Base-by-base conservation (phyloP, 495 filamentous ascomycete genomes). In the Penicillium antarcticum region DNA sequence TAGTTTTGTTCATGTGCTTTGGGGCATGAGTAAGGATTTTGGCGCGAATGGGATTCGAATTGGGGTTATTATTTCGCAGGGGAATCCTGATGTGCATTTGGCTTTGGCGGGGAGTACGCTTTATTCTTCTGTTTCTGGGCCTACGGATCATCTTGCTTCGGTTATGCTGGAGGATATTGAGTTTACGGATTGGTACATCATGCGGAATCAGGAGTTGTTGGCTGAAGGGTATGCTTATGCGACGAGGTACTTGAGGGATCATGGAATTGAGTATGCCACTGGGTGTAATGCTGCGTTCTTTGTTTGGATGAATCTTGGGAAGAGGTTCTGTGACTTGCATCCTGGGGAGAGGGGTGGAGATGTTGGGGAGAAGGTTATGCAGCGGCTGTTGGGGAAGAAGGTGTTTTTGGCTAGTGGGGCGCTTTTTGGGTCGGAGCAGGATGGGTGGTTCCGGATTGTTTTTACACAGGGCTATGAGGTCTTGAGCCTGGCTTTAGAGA, bases 11-110 rank as follows among this genome's bases (percentile, higher is more conserved):
- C 85, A 88, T 63, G 73, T 81, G 2, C 62, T 86, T 0, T 87
- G 80, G 59, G 83, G 84, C 0, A 73, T 83, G 69, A 74, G 70
- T 31, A 85, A 86, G 58, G 83, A 87, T 54, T 84, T 84, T 49
- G 77, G 73, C 1, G 72, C 76, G 1, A 75, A 72, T 37, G 83
- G 84, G 0, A 62, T 86, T 16, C 71, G 83, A 4, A 50, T 86
- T 1, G 82, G 81, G 0, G 73, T 64, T 39, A 58, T 86, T 6
- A 69, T 80, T 41, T 79, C 80, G 1, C 72, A 74, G 42, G 34
- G 47, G 5, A 82, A 82, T 31, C 18, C 34, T 0, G 68, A 68
- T 18, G 58, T 82, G 1, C 65, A 70, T 5, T 35, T 38, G 1
- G 79, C 79, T 5, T 36, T 78, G 42, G 62, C 58, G 5, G 58